These are phyloP conservation scores for Dactylellina sp. DNA, from an alignment of 2,329 filamentous ascomycete genomes.

Conservation along the genomic window DNA sequence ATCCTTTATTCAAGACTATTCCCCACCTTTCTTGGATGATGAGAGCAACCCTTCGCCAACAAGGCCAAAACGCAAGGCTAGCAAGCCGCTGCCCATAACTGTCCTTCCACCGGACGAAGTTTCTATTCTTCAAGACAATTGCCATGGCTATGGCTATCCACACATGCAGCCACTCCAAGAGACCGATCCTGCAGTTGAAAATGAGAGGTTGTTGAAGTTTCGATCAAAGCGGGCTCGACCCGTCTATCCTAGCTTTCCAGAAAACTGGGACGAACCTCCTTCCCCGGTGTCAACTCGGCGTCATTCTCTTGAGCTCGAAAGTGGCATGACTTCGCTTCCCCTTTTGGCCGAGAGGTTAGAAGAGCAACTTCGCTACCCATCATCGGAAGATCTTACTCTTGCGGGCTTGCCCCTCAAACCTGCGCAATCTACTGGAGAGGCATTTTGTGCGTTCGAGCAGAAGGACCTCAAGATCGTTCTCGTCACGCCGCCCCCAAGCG, in stretches of 20 bases:
- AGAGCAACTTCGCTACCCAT: constrained; percentile 49
- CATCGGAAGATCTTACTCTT: constrained; percentile 43
- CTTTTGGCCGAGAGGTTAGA: constrained; percentile 45
- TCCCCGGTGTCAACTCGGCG: constrained; percentile 45
- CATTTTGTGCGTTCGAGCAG: constrained; percentile 52
- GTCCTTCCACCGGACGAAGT: constrained; percentile 45
- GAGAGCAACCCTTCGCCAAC: constrained; percentile 44
- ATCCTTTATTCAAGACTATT: constrained; percentile 43
- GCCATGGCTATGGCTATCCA: constrained; percentile 31
- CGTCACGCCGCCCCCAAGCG: constrained; percentile 47
- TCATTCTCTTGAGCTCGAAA: constrained; percentile 48
- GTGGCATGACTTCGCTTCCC: constrained; percentile 38
- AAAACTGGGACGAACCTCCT: constrained; percentile 37
- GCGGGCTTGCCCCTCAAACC: constrained; percentile 34
- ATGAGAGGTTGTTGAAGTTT: constrained; percentile 39
- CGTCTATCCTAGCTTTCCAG: constrained; percentile 18
- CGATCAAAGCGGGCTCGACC: constrained; percentile 49
- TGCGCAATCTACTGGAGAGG: constrained; percentile 40
- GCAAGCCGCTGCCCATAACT: constrained; percentile 52
- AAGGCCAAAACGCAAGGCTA: constrained; percentile 49
- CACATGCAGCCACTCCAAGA: constrained; percentile 31
- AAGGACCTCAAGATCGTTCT: constrained; percentile 51
- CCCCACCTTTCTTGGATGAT: constrained; percentile 45
- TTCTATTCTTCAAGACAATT: constrained; percentile 22
- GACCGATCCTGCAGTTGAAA: constrained; percentile 20